Conservation (phyloP, 768 basidiomycete genomes). For the Sporobolomyces roseus region DNA sequence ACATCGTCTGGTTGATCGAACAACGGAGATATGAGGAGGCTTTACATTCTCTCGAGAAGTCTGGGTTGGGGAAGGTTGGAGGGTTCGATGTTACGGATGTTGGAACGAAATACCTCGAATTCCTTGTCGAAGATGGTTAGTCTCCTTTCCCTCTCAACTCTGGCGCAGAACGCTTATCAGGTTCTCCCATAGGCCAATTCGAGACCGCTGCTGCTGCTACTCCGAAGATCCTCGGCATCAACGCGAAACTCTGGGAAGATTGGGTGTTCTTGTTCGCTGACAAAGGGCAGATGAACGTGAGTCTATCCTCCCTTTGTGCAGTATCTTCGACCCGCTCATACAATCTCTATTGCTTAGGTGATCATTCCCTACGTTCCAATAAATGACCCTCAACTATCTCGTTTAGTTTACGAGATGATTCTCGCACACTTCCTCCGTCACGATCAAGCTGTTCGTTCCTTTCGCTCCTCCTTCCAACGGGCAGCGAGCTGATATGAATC, state of each 20-base stretch:
- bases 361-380: constrained; percentile 89
- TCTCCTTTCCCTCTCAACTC: not conserved
- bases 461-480: no score
- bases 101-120: constrained; percentile 78
- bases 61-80: constrained; percentile 53
- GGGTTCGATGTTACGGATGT: constrained; percentile 55
- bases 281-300: constrained; percentile 69
- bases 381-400: constrained; percentile 69
- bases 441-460: constrained; percentile 60
- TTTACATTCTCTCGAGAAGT: constrained; percentile 68
- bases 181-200: constrained; percentile 56
- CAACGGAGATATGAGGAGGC: constrained; percentile 83
- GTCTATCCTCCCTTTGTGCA: constrained; percentile 30
- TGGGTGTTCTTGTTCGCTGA: constrained; percentile 91
- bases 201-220: constrained; percentile 73
- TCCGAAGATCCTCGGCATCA: constrained; percentile 77
- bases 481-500: no score
- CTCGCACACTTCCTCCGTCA: constrained; percentile 77
- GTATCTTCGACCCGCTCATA: no score
- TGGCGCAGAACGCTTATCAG: not conserved
- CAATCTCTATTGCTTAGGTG: constrained; percentile 52
- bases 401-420: constrained; percentile 90
- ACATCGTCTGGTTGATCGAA: constrained; percentile 88
- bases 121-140: constrained; percentile 75
- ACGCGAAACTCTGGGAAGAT: constrained; percentile 83